Percentiles rank a stretch among this genome's conserved stretches.
These are phyloP conservation scores for Orychophragmus violaceus DNA, from an alignment of 345 rosid genomes.

Conservation along the genomic window DNA sequence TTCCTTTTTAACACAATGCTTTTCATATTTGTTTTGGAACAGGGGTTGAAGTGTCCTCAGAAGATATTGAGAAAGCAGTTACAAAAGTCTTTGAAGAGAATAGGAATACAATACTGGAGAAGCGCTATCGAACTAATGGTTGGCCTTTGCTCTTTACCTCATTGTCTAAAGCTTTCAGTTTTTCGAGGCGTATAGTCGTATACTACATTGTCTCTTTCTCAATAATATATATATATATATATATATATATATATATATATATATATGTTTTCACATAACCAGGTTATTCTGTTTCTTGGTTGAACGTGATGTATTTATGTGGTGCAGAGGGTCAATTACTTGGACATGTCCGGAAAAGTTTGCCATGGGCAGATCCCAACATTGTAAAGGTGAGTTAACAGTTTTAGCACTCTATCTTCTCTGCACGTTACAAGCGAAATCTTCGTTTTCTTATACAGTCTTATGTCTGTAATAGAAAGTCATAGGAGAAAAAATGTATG, in stretches of 20 bases:
- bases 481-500: conserved; percentile 61
- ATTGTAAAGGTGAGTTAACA: conserved; percentile 55
- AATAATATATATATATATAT: no score
- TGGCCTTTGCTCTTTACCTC: conserved; percentile 20
- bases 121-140: conserved; percentile 86
- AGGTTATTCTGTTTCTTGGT: conserved; percentile 2
- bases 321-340: conserved; percentile 59
- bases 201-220: no score
- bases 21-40: conserved; percentile 19
- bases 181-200: no score
- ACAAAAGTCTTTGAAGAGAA: conserved; percentile 58
- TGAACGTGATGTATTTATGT: conserved; percentile 1
- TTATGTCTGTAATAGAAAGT: conserved; percentile 44
- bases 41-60: conserved; percentile 76
- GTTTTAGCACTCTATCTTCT: conserved; percentile 6
- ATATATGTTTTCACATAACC: not conserved
- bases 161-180: not conserved
- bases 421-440: not conserved
- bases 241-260: no score
- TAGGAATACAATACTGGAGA: conserved; percentile 55
- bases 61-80: conserved; percentile 58
- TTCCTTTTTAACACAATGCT: not conserved
- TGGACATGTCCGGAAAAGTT: conserved; percentile 64
- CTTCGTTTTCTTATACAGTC: not conserved
- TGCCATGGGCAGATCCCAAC: conserved; percentile 93